Evolutionary conservation across 2,329 filamentous ascomycete species (phyloP).

Genomic region (Westerdykella ornata): DNA sequence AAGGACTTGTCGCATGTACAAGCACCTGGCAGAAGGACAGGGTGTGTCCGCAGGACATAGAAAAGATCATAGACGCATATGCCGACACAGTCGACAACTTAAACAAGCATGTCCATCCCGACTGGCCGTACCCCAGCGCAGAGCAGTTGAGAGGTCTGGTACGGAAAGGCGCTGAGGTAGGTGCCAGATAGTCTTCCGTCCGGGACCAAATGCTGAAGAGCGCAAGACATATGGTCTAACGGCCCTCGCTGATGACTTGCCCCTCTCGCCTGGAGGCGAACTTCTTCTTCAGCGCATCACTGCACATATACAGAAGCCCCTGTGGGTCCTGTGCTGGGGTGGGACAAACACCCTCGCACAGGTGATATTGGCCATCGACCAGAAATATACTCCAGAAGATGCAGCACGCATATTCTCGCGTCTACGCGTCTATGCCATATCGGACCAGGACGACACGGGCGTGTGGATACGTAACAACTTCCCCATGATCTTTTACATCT

Average conservation of each 20-base stretch:
- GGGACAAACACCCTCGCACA: slow-evolving; percentile 50
- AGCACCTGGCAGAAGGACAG: slow-evolving; percentile 38
- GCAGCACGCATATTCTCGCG: slow-evolving; percentile 28
- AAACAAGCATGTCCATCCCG: slow-evolving; percentile 42
- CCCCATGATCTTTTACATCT: slow-evolving; percentile 52
- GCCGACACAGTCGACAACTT: slow-evolving; percentile 40
- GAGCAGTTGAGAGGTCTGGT: slow-evolving; percentile 21
- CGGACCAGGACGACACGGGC: slow-evolving; percentile 54
- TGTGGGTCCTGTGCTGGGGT: slow-evolving; percentile 51
- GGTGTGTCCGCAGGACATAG: slow-evolving; percentile 31
- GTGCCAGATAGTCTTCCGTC: neutral
- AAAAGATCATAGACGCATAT: slow-evolving; percentile 33
- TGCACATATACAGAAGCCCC: slow-evolving; percentile 36
- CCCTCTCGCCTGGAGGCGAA: slow-evolving; percentile 41
- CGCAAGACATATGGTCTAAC: slow-evolving; percentile 36
- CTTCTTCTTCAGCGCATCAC: slow-evolving; percentile 42
- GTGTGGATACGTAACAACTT: slow-evolving; percentile 51
- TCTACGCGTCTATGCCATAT: slow-evolving; percentile 43
- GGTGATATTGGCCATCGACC: slow-evolving; percentile 40
- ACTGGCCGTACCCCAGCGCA: slow-evolving; percentile 27
- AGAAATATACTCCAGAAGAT: slow-evolving; percentile 27
- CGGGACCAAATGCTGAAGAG: neutral
- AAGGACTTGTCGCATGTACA: slow-evolving; percentile 37
- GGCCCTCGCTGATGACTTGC: slow-evolving; percentile 24
- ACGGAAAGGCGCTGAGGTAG: slow-evolving; percentile 28